phyloP scores from a whole-genome alignment of 2,329 filamentous ascomycete species.

The Raffaelea deltoideospora region DNA sequence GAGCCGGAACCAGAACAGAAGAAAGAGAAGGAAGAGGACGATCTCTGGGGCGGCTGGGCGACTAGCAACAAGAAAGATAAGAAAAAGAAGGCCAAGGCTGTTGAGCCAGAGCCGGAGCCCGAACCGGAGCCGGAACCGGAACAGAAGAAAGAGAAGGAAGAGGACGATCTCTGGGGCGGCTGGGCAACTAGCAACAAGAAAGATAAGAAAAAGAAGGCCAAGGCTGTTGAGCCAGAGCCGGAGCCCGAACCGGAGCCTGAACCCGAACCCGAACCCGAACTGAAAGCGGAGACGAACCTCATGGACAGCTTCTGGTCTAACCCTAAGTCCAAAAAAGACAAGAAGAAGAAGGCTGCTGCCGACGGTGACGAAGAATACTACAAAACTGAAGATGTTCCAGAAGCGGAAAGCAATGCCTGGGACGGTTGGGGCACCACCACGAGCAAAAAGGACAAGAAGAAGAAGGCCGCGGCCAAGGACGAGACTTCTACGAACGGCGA shows the following conservation, averaged over 20 bases:
- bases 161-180: conserved; percentile 6
- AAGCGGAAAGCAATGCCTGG: background rate
- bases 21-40: background rate
- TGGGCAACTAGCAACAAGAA: conserved; percentile 4
- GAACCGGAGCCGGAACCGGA: conserved; percentile 1
- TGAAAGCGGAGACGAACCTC: conserved; percentile 4
- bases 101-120: conserved; percentile 2
- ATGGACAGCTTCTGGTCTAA: conserved; percentile 12
- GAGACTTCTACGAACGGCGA: conserved; percentile 4
- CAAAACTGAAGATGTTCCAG: background rate
- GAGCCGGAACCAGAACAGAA: background rate
- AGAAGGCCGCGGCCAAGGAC: conserved; percentile 9
- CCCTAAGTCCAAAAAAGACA: conserved; percentile 9
- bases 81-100: conserved; percentile 14
- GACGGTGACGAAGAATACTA: background rate
- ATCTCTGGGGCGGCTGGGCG: conserved; percentile 5
- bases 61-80: conserved; percentile 9
- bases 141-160: background rate
- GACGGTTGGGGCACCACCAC: background rate
- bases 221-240: conserved; percentile 5
- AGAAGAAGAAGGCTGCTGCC: conserved; percentile 11
- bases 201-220: conserved; percentile 16
- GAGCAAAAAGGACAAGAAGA: conserved; percentile 11
- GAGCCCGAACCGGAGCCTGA: conserved; percentile 5
- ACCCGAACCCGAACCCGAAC: conserved; percentile 2